phyloP scores from a whole-genome alignment of 2,329 filamentous ascomycete genomes.

The Diaporthe citrichinensis region DNA sequence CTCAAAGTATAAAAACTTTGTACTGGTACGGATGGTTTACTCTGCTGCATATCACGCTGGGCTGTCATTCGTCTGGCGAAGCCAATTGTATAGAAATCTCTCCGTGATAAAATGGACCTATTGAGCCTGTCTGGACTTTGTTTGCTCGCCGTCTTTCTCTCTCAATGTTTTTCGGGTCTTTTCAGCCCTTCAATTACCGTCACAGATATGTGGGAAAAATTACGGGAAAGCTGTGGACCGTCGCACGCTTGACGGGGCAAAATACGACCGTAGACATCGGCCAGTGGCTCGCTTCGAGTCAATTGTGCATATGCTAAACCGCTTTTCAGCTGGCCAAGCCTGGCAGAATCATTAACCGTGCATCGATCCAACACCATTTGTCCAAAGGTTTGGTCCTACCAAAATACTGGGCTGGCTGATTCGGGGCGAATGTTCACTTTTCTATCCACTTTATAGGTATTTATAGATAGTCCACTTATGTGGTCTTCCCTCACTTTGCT shows the following conservation, averaged over 20 bases:
- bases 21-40: neutral
- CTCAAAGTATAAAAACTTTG: neutral
- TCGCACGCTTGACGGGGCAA: neutral
- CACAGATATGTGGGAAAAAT: neutral
- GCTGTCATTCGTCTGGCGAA: neutral
- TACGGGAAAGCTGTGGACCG: neutral
- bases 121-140: neutral
- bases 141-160: too few relatives aligned
- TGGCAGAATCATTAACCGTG: neutral
- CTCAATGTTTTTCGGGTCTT: too few relatives aligned
- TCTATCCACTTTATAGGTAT: neutral
- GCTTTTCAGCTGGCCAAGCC: neutral
- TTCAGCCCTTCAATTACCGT: neutral
- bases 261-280: neutral
- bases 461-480: too few relatives aligned
- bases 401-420: neutral
- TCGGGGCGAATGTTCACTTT: neutral
- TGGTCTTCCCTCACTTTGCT: too few relatives aligned
- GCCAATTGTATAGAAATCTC: neutral
- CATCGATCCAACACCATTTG: neutral
- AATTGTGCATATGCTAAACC: neutral
- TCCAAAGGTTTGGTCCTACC: neutral
- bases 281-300: slow-evolving; percentile 9
- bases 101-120: neutral
- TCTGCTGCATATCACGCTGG: neutral